phyloP scores from a whole-genome alignment of 73 alveolate species.

The Stentor coeruleus region DNA sequence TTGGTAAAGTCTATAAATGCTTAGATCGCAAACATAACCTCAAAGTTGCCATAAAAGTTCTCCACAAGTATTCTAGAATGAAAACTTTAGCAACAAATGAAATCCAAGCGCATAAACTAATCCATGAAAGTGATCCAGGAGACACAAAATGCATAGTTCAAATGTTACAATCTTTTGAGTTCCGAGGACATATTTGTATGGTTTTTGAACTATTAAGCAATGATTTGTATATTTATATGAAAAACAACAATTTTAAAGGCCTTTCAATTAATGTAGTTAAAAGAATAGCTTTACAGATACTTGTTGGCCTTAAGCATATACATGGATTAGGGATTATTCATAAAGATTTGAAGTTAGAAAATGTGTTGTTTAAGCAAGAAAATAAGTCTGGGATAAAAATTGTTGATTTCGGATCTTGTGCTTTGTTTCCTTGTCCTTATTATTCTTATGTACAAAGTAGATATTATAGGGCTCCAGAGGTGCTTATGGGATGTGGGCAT shows the following conservation, averaged over 20 bases:
- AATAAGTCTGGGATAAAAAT: background rate
- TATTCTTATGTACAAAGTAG: background rate
- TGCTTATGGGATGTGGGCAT: background rate
- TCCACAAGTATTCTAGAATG: constrained; percentile 35
- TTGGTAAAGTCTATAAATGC: background rate
- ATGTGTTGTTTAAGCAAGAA: background rate
- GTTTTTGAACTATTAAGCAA: constrained; percentile 44
- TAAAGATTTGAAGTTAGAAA: background rate
- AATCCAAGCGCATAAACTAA: constrained; percentile 31
- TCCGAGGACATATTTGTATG: constrained; percentile 41
- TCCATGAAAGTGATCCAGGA: constrained; percentile 38
- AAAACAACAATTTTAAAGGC: constrained; percentile 57
- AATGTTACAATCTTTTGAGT: constrained; percentile 34
- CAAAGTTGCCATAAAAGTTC: constrained; percentile 38
- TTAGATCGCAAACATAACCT: constrained; percentile 46
- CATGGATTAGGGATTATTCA: background rate
- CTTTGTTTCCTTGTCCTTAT: background rate
- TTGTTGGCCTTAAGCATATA: background rate
- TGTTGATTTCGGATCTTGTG: constrained; percentile 1
- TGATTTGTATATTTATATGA: constrained; percentile 41
- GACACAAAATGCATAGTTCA: constrained; percentile 43
- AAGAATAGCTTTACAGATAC: constrained; percentile 51
- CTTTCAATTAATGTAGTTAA: constrained; percentile 44
- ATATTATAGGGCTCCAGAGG: constrained; percentile 2
- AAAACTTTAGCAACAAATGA: constrained; percentile 39